Evolutionary conservation across 2,329 filamentous ascomycete species (phyloP).

Genomic region (Hypoxylon sp.): DNA sequence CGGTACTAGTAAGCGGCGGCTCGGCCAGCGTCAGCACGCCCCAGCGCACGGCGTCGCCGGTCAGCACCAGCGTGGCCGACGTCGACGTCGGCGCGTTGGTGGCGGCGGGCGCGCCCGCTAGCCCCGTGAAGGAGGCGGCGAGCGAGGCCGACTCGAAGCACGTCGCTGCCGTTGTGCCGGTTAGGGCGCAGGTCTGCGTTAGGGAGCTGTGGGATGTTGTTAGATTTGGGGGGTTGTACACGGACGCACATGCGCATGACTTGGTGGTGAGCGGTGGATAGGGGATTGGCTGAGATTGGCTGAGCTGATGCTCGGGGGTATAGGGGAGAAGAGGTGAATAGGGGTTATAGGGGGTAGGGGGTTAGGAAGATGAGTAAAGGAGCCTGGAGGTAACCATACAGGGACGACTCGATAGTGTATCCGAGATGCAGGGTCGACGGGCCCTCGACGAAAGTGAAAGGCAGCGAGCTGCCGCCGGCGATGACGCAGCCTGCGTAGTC

Average conservation of each 20-base stretch:
- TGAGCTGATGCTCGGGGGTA: too few species aligned
- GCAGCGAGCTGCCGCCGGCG: conserved; percentile 2
- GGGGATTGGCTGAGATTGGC: too few species aligned
- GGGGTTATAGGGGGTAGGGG: not conserved
- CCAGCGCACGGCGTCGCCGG: conserved; percentile 5
- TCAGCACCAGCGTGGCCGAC: conserved; percentile 1
- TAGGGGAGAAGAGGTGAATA: too few species aligned
- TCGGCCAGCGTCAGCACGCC: conserved; percentile 20
- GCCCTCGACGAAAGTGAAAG: conserved; percentile 27
- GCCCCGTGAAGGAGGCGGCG: not conserved
- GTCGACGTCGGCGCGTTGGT: not conserved
- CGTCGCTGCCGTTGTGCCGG: conserved; percentile 13
- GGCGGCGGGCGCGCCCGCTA: not conserved
- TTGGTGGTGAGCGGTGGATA: too few species aligned
- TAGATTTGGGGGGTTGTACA: not conserved
- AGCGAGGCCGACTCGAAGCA: conserved; percentile 19
- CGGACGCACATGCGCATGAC: not conserved
- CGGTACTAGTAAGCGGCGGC: conserved; percentile 16
- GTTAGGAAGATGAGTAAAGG: not conserved
- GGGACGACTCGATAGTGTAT: not conserved
- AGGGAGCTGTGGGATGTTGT: conserved; percentile 5
- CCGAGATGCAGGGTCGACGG: conserved; percentile 17
- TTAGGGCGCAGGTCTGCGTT: conserved; percentile 12
- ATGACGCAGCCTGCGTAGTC: conserved; percentile 3
- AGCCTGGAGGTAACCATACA: conserved; percentile 3